Conservation (phyloP, 1,284 basidiomycete species). For the Heterobasidion annosum region DNA sequence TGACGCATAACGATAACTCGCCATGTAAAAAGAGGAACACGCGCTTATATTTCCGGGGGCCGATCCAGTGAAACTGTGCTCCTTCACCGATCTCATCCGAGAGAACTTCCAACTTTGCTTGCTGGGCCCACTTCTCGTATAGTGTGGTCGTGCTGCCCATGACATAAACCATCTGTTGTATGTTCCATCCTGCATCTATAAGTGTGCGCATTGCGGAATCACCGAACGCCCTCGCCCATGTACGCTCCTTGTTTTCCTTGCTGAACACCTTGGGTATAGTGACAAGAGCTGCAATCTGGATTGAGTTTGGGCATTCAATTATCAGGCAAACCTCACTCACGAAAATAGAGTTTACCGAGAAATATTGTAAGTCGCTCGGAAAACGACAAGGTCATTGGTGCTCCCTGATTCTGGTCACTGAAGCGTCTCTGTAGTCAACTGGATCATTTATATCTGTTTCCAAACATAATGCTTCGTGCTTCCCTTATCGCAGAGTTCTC, state of each 20-base stretch:
- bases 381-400: too few species aligned
- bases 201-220: neutral
- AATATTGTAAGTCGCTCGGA: neutral
- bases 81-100: neutral
- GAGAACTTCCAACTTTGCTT: neutral
- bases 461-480: too few species aligned
- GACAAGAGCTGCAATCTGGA: neutral
- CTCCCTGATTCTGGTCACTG: too few species aligned
- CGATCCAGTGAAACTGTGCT: neutral
- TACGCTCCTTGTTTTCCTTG: neutral
- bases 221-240: neutral
- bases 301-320: neutral
- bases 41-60: neutral
- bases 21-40: constrained; percentile 11
- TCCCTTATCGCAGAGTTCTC: too few species aligned
- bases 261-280: neutral
- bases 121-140: constrained; percentile 2
- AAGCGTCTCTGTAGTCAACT: too few species aligned
- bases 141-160: neutral
- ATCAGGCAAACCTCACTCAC: neutral
- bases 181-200: neutral
- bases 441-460: too few species aligned
- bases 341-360: neutral
- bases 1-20: neutral
- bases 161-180: neutral